Conservation (phyloP, 257 asterid genomes). For the Capsicum baccatum region DNA sequence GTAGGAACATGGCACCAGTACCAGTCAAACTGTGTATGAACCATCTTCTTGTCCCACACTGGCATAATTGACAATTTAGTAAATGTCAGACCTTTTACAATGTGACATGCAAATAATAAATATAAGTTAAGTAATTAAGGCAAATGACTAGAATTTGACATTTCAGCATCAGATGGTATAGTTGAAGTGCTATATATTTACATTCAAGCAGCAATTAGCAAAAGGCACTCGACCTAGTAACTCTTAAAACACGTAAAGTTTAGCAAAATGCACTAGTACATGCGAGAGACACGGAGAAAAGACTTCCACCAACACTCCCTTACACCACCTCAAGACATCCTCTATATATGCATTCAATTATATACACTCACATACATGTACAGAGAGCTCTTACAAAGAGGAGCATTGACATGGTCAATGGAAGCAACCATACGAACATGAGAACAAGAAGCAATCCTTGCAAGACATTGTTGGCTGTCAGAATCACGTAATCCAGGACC, state of each 20-base stretch:
- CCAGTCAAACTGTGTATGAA: conserved; percentile 96
- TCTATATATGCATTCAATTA: neutral
- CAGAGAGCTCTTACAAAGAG: conserved; percentile 68
- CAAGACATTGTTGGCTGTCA: conserved; percentile 81
- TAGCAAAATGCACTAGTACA: neutral
- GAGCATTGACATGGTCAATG: conserved; percentile 87
- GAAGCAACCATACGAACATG: conserved; percentile 86
- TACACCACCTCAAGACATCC: conserved; percentile 2
- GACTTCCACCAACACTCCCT: neutral
- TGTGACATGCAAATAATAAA: conserved; percentile 14
- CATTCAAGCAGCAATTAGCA: neutral
- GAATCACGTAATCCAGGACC: conserved; percentile 89
- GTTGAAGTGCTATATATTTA: neutral
- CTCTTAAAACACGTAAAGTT: conserved; percentile 15
- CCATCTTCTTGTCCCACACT: conserved; percentile 99
- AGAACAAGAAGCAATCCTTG: conserved; percentile 84
- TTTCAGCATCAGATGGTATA: neutral
- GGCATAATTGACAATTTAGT: conserved; percentile 28
- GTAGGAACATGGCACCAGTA: conserved; percentile 97
- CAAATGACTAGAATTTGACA: conserved; percentile 8
- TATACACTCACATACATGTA: neutral
- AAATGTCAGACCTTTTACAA: conserved; percentile 9
- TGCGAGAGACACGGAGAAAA: neutral
- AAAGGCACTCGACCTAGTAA: neutral
- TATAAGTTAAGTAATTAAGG: neutral